Evolutionary conservation across 1,284 basidiomycete genomes (phyloP).

Genomic region (Fereydounia khargensis): DNA sequence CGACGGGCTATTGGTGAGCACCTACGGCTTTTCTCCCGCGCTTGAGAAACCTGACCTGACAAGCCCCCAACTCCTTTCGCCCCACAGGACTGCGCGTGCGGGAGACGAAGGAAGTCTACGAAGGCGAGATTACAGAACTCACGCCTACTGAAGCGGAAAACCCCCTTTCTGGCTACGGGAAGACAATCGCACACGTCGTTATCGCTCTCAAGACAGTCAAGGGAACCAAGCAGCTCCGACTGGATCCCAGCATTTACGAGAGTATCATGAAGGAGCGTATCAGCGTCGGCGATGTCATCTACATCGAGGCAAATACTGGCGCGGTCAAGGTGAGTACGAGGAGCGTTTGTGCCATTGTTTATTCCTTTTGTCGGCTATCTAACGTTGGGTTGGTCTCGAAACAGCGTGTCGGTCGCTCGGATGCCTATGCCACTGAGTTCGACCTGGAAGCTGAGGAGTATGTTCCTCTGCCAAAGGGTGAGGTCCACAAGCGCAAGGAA

Average conservation of each 20-base stretch:
- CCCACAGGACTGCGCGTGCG: slow-evolving; percentile 63
- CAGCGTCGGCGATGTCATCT: slow-evolving; percentile 92
- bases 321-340: slow-evolving; percentile 84
- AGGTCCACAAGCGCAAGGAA: slow-evolving; percentile 96
- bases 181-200: slow-evolving; percentile 94
- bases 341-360: too few species aligned
- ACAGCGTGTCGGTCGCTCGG: slow-evolving; percentile 89
- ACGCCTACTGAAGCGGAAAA: slow-evolving; percentile 72
- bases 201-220: slow-evolving; percentile 95
- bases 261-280: slow-evolving; percentile 97
- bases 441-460: slow-evolving; percentile 98
- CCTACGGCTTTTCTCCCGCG: neutral
- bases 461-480: slow-evolving; percentile 94
- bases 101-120: slow-evolving; percentile 97
- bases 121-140: slow-evolving; percentile 95
- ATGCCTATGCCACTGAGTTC: slow-evolving; percentile 97
- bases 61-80: too few species aligned
- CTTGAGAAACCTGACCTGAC: too few species aligned
- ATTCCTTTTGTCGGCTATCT: too few species aligned
- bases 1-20: slow-evolving; percentile 86
- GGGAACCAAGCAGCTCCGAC: slow-evolving; percentile 93
- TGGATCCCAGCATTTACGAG: slow-evolving; percentile 95
- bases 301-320: slow-evolving; percentile 89
- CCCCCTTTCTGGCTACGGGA: slow-evolving; percentile 78
- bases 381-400: too few species aligned